Conservation (phyloP, 805 yeast genomes). For the Starmerella tilneyi region DNA sequence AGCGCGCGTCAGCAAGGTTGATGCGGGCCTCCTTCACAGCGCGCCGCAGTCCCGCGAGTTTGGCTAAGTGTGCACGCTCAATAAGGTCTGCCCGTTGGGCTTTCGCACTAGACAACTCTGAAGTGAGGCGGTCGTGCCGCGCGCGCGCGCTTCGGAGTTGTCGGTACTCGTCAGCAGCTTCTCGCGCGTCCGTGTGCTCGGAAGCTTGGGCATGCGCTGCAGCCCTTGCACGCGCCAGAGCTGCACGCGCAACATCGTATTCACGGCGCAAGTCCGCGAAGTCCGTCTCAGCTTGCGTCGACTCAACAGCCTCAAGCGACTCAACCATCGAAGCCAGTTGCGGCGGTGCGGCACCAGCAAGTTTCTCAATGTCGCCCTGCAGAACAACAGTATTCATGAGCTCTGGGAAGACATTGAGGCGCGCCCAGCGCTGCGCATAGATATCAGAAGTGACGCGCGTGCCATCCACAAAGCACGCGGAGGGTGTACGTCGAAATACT, state of each 20-base stretch:
- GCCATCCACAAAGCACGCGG: conserved; percentile 16
- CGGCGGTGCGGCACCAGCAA: conserved; percentile 74
- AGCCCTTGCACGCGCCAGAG: conserved; percentile 47
- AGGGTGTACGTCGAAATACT: conserved; percentile 18
- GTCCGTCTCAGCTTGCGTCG: conserved; percentile 53
- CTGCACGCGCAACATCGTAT: conserved; percentile 54
- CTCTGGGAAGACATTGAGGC: conserved; percentile 72
- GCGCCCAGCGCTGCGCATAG: conserved; percentile 55
- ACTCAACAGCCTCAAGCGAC: conserved; percentile 41
- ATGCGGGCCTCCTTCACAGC: conserved; percentile 11
- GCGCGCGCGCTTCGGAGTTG: conserved; percentile 49
- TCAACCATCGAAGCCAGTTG: conserved; percentile 71
- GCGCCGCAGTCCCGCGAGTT: conserved; percentile 6
- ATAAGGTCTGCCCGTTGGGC: conserved; percentile 10
- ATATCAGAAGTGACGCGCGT: conserved; percentile 29
- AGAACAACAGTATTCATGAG: conserved; percentile 88
- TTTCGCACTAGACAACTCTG: conserved; percentile 11
- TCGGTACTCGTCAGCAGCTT: conserved; percentile 41
- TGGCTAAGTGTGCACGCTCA: conserved; percentile 9
- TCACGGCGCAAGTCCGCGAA: conserved; percentile 49
- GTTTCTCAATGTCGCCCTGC: conserved; percentile 92
- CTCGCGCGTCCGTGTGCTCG: conserved; percentile 65
- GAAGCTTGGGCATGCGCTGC: conserved; percentile 54
- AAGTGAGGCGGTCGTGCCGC: conserved; percentile 14
- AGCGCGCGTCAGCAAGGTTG: background rate